Evolutionary conservation across 1,284 basidiomycete species (phyloP), one percentile per base, ranked within the genome.

Genomic region (Testicularia cyperi): DNA sequence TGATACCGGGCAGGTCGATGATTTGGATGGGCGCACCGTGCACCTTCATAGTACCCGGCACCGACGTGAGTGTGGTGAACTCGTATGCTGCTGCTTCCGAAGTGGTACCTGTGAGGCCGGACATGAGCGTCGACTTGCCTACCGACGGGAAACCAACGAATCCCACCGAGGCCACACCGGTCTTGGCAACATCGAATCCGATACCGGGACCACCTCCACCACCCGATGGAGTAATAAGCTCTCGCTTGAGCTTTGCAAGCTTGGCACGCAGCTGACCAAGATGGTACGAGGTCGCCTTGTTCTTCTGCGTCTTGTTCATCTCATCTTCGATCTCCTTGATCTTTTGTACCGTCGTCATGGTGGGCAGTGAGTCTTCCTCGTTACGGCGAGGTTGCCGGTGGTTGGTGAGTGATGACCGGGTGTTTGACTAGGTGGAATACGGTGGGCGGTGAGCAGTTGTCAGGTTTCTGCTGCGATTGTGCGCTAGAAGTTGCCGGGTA

Each of bases 311-410:
- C 44, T 72, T 69, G 23, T 87, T 88, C 88, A 92, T 92, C 80
- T 94, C 90, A 87, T 92, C 88, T 82, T 94, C 90, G 78, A 94
- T 83, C 85, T 91, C 89, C 86, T 92, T 92, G 70, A 94, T 92
- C 80, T 90, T 66, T 57, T 77, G 62, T 25, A 55, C 58, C 35
- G 65, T 61, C 36, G 69, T 69, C 71, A 74, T 74, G 22, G 3
- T 65, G 51, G n/a, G 22, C 26, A 22, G 3, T 20, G 15, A 14
- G 20, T n/a, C n/a, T n/a, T n/a, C n/a, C n/a, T n/a, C n/a, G n/a
- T n/a, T n/a, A n/a, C n/a, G n/a, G n/a, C n/a, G n/a, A n/a, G n/a
- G n/a, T n/a, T n/a, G n/a, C n/a, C n/a, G n/a, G n/a, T n/a, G n/a
- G n/a, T n/a, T n/a, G n/a, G n/a, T n/a, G n/a, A n/a, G n/a, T n/a